These are phyloP conservation scores for Stagonosporopsis rhizophila DNA, from an alignment of 2,329 filamentous ascomycete species.

Conservation along the genomic window DNA sequence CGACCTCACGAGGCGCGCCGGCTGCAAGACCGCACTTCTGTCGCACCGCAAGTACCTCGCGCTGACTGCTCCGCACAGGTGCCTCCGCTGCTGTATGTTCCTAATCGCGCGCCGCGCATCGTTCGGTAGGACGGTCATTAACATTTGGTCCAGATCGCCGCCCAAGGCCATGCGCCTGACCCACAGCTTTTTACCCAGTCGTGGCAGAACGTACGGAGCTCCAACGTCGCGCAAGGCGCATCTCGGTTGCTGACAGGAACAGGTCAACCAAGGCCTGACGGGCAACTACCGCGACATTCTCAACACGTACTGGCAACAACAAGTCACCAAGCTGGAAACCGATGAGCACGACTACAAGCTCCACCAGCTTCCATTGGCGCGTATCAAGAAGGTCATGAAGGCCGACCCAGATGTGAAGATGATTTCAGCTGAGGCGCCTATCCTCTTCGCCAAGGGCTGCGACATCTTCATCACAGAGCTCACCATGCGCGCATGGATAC, in stretches of 20 bases:
- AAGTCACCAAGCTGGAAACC: conserved; percentile 91
- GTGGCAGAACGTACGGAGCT: conserved; percentile 81
- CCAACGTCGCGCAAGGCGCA: neutral
- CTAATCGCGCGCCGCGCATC: conserved; percentile 24
- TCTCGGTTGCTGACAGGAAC: conserved; percentile 33
- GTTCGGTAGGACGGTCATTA: conserved; percentile 28
- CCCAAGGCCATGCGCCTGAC: conserved; percentile 85
- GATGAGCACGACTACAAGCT: conserved; percentile 99
- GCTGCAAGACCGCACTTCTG: conserved; percentile 12
- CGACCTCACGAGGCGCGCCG: conserved; percentile 2
- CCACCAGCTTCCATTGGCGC: conserved; percentile 93
- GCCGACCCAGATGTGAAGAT: conserved; percentile 99
- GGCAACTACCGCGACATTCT: conserved; percentile 96
- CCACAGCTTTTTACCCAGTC: conserved; percentile 90
- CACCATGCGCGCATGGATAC: conserved; percentile 99
- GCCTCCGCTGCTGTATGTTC: conserved; percentile 71
- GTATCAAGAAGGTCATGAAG: conserved; percentile 99
- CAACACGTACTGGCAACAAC: conserved; percentile 99
- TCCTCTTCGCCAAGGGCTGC: conserved; percentile 96
- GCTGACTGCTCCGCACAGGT: conserved; percentile 55
- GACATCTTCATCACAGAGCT: conserved; percentile 99
- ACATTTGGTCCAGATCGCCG: conserved; percentile 71
- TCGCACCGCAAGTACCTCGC: conserved; percentile 16
- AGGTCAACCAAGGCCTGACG: conserved; percentile 94
- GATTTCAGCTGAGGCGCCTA: conserved; percentile 98